Evolutionary conservation across 495 filamentous ascomycete genomes (phyloP).

Genomic region (Tuber microsphaerosporum): DNA sequence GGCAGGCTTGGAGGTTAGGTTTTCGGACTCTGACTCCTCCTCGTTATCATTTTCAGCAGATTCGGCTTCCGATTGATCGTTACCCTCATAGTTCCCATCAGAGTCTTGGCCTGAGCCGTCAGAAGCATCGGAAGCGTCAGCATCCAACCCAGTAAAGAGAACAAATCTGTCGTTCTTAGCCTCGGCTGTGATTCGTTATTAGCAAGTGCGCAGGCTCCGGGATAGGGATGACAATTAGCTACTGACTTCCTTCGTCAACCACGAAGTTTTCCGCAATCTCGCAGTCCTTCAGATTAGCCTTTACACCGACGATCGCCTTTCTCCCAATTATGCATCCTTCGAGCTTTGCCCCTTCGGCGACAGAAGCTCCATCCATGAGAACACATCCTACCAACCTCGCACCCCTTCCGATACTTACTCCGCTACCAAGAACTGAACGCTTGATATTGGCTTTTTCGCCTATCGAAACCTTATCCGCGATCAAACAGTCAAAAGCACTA

Average conservation of each 20-base stretch:
- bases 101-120: constrained; percentile 27
- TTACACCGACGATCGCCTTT: constrained; percentile 65
- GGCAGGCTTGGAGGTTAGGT: background rate
- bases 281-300: constrained; percentile 70
- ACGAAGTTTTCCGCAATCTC: constrained; percentile 80
- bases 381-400: constrained; percentile 75
- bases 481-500: constrained; percentile 64
- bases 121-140: constrained; percentile 50
- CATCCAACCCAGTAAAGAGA: constrained; percentile 62
- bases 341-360: constrained; percentile 68
- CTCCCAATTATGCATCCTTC: constrained; percentile 77
- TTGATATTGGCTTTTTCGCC: constrained; percentile 79
- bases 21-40: constrained; percentile 8
- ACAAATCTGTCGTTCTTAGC: constrained; percentile 82
- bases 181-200: constrained; percentile 50
- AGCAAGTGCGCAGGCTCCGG: background rate
- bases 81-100: constrained; percentile 24
- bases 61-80: constrained; percentile 30
- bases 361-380: constrained; percentile 80
- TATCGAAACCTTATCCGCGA: constrained; percentile 78
- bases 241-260: constrained; percentile 71
- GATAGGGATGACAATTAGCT: background rate
- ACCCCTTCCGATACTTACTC: constrained; percentile 71
- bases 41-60: constrained; percentile 13
- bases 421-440: constrained; percentile 76